Evolutionary conservation across 2,329 filamentous ascomycete genomes (phyloP), one percentile per base, ranked within the genome.

Genomic region (Chaetomiaceae sp.): DNA sequence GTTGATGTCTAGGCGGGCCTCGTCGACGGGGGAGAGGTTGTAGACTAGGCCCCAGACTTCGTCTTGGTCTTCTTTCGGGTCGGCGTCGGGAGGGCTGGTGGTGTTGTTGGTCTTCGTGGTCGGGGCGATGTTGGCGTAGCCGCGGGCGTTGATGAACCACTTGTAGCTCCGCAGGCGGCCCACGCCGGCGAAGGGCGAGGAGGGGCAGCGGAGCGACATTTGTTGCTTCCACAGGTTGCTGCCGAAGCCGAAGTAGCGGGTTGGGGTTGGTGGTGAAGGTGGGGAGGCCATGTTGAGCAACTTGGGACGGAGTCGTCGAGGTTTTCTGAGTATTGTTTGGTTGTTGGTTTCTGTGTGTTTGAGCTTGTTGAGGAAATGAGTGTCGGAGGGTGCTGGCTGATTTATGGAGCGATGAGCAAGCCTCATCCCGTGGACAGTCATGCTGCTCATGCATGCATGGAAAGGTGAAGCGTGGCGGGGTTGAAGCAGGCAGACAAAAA

Each of bases 211-310:
- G 42, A 66, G 60, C 4, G 61, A 61, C 86, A 89, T 89, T 68
- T 88, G 85, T 25, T 75, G 68, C 1, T 76, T 76, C 66, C 83
- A 87, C 54, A 89, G 76, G 67, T 89, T 89, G 65, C 79, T 84
- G 58, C 85, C 86, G 68, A 86, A 89, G 62, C 80, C 86, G 65
- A 89, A 88, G 73, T 88, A 88, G 59, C n/a, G 54, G 45, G 82
- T 34, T 39, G 49, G 31, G 14, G 22, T 82, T 29, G 36, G 23
- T 29, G 19, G 19, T 42, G 22, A 25, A 14, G 15, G 22, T 42
- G 9, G 40, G n/a, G 27, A 31, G 9, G 8, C 14, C 27, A 31
- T 31, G 5, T 31, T 31, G 4, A 11, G 27, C 25, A 27, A 27
- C 5, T 5, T 6, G 25, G 25, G 9, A 6, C 5, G 25, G 5